Evolutionary conservation across 768 basidiomycete genomes (phyloP).

Genomic region (Auricularia auricula-judae): DNA sequence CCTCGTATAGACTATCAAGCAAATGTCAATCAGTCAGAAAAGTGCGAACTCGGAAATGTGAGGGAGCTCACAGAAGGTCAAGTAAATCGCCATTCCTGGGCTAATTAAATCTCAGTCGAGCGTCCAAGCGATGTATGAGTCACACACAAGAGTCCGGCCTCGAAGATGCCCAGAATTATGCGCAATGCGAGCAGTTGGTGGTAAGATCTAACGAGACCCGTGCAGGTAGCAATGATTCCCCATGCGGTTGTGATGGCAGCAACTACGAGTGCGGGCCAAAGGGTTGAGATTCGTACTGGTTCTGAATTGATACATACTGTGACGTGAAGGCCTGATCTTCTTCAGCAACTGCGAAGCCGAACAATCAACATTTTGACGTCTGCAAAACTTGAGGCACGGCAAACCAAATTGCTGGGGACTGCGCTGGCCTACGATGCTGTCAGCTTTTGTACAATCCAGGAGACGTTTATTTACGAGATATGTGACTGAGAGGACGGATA

Average conservation of each 20-base stretch:
- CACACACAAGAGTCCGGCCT: constrained; percentile 6
- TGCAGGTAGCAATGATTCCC: constrained; percentile 5
- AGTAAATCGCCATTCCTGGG: constrained; percentile 5
- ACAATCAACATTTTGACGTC: not conserved
- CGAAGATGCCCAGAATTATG: constrained; percentile 5
- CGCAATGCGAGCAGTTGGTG: constrained; percentile 3
- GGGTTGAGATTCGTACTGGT: not conserved
- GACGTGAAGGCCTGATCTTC: constrained; percentile 5
- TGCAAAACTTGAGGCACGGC: not conserved
- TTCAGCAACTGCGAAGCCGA: not conserved
- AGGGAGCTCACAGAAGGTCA: constrained; percentile 4
- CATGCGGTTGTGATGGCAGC: not conserved
- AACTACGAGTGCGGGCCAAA: not conserved
- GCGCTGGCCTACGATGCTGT: not conserved
- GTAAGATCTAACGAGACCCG: constrained; percentile 3
- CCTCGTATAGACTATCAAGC: constrained; percentile 3
- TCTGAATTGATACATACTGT: not conserved
- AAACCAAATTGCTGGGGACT: not conserved
- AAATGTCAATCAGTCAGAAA: not conserved
- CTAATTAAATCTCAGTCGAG: not conserved
- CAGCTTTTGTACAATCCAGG: not conserved
- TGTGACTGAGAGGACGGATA: constrained; percentile 5
- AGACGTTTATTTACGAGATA: not conserved
- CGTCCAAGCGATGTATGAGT: not conserved
- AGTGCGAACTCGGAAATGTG: not conserved